phyloP scores from a whole-genome alignment of 2,329 filamentous ascomycete genomes.

The Raffaelea albimanens region DNA sequence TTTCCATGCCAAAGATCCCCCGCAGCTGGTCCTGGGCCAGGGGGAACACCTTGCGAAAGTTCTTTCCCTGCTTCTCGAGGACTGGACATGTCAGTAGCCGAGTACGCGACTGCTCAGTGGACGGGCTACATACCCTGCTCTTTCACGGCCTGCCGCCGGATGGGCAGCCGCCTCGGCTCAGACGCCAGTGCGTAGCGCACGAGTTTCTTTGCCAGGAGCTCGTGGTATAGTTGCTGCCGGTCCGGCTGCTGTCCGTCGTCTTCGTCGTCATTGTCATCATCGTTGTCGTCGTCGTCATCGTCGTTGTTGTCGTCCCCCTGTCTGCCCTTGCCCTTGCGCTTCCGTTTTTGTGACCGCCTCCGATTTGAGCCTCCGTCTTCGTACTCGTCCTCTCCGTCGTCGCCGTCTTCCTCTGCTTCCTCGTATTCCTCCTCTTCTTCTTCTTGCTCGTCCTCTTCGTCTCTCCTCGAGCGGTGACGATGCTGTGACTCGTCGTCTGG shows the following conservation, averaged over 20 bases:
- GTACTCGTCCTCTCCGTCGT: conserved; percentile 27
- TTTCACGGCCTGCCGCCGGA: conserved; percentile 52
- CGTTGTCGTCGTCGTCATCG: conserved; percentile 1
- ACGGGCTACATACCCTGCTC: conserved; percentile 42
- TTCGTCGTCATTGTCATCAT: not conserved
- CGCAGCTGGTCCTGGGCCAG: conserved; percentile 64
- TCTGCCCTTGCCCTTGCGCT: conserved; percentile 38
- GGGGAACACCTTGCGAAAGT: conserved; percentile 70
- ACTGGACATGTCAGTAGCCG: conserved; percentile 33
- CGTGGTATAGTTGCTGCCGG: conserved; percentile 27
- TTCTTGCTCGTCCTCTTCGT: conserved; percentile 25
- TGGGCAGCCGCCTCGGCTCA: conserved; percentile 52
- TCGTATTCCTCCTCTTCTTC: conserved; percentile 47
- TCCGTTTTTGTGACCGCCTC: conserved; percentile 42
- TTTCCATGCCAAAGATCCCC: conserved; percentile 79
- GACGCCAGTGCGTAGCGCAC: conserved; percentile 59
- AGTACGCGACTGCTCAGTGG: too few species aligned
- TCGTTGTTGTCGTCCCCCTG: conserved; percentile 30
- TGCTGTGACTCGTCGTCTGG: not conserved
- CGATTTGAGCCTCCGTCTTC: conserved; percentile 88
- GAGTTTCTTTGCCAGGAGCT: conserved; percentile 54
- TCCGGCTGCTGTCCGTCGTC: conserved; percentile 3
- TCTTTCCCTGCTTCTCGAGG: conserved; percentile 57
- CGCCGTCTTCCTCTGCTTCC: conserved; percentile 16
- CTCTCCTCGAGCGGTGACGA: conserved; percentile 7